Evolutionary conservation across 2,329 filamentous ascomycete genomes (phyloP).

Genomic region (Metarhizium guizhouense): DNA sequence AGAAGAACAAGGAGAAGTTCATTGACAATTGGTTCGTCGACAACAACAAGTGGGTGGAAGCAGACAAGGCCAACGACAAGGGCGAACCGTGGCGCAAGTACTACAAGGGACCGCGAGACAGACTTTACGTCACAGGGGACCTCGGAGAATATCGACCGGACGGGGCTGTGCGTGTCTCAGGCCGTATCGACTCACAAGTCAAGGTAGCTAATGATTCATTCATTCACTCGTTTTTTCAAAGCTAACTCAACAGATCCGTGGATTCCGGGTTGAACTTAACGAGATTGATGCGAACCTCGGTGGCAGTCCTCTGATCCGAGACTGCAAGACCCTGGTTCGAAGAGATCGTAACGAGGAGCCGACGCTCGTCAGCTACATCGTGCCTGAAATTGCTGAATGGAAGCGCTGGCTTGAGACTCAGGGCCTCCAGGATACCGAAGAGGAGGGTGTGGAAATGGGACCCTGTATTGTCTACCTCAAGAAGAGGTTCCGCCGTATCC

Average conservation of each 20-base stretch:
- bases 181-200: conserved; percentile 79
- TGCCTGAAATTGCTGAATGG: conserved; percentile 72
- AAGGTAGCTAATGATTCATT: conserved; percentile 37
- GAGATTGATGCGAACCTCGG: conserved; percentile 85
- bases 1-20: conserved; percentile 67
- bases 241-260: conserved; percentile 49
- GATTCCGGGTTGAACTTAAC: conserved; percentile 88
- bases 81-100: conserved; percentile 68
- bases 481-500: conserved; percentile 33
- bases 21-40: conserved; percentile 81
- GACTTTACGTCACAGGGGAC: conserved; percentile 82
- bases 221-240: no score
- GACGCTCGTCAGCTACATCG: conserved; percentile 78
- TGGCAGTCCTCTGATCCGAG: conserved; percentile 64
- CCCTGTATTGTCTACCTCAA: conserved; percentile 32
- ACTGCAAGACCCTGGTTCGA: conserved; percentile 74
- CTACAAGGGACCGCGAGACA: conserved; percentile 75
- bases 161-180: conserved; percentile 69
- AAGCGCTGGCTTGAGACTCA: conserved; percentile 52
- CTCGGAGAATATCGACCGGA: conserved; percentile 62
- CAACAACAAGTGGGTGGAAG: conserved; percentile 56
- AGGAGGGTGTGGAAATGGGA: conserved; percentile 40
- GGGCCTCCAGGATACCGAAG: conserved; percentile 44
- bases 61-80: conserved; percentile 40
- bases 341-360: conserved; percentile 50